These are phyloP conservation scores for Paecilomyces sp. DNA, from an alignment of 2,329 filamentous ascomycete species.

Conservation along the genomic window DNA sequence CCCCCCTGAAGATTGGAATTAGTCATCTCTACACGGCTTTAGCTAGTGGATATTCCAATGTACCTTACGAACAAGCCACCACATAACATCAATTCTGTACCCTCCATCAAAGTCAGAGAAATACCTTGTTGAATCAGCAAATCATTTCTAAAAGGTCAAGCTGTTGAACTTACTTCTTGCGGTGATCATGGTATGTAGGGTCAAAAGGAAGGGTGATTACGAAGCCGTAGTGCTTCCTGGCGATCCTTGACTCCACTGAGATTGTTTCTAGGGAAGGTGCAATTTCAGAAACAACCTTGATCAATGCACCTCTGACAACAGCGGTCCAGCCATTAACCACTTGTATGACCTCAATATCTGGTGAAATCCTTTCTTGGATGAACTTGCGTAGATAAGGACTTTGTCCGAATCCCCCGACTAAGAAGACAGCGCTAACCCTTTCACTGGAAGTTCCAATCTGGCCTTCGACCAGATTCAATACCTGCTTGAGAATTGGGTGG, in stretches of 20 bases:
- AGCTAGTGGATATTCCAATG: background rate
- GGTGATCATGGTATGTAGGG: constrained; percentile 4
- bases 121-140: constrained; percentile 4
- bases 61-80: constrained; percentile 16
- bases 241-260: constrained; percentile 12
- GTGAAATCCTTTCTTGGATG: constrained; percentile 7
- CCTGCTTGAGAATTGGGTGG: constrained; percentile 11
- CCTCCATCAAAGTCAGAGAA: constrained; percentile 5
- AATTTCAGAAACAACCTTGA: constrained; percentile 9
- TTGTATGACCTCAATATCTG: constrained; percentile 12
- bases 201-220: constrained; percentile 1
- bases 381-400: constrained; percentile 15
- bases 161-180: constrained; percentile 8
- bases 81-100: constrained; percentile 8
- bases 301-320: constrained; percentile 15
- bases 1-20: constrained; percentile 7
- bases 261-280: constrained; percentile 1
- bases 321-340: constrained; percentile 21
- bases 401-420: constrained; percentile 24
- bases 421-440: constrained; percentile 43
- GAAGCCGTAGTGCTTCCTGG: constrained; percentile 17
- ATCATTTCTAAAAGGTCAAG: background rate
- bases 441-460: constrained; percentile 50
- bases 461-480: constrained; percentile 12
- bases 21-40: background rate